Base-by-base conservation (phyloP, 2,329 filamentous ascomycete genomes). In the Cadophora luteo-olivacea region DNA sequence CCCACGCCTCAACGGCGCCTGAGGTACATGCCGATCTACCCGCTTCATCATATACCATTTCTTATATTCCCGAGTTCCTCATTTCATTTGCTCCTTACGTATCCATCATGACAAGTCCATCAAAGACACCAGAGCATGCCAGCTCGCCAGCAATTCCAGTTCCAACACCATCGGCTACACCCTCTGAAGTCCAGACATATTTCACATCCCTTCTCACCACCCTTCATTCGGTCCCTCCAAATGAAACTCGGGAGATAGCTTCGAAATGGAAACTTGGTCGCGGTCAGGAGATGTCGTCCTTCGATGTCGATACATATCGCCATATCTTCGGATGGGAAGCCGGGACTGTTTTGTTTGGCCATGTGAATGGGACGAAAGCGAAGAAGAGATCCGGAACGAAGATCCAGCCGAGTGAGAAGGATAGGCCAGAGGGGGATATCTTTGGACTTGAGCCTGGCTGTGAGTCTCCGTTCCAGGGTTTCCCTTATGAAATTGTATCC, bases 331-430 rank as follows among this genome's bases (percentile, higher is more conserved):
- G 64, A 16, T 7, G 25, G 9, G 51, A 68, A 38, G 51, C 61
- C 25, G 54, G 61, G 4, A 61, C 61, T 9, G 49, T 68, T 24
- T 57, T 64, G 24, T 64, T 58, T 41, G 24, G 9, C 76, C 79
- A 6, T 74, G 78, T 5, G 74, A 77, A 52, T 52, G 22, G 49
- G 4, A 29, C 22, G 11, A 12, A 52, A 14, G 8, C 22, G 4
- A 14, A 25, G 1, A 52, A 25, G 11, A 22, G 11, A 14, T 5
- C 8, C 22, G 22, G 22, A 14, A 25, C 22, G 22, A 52, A 25
- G 4, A 9, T 25, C 3, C n/a, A 52, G 9, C 14, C 49, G 11
- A 52, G 22, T 16, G 9, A 29, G 24, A 25, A 2, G 3, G 49
- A 52, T 3, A 52, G 9, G 12, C 11, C 49, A 1, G 29, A 52